phyloP scores from a whole-genome alignment of 2,329 filamentous ascomycete genomes.

The Fusarium algeriense region DNA sequence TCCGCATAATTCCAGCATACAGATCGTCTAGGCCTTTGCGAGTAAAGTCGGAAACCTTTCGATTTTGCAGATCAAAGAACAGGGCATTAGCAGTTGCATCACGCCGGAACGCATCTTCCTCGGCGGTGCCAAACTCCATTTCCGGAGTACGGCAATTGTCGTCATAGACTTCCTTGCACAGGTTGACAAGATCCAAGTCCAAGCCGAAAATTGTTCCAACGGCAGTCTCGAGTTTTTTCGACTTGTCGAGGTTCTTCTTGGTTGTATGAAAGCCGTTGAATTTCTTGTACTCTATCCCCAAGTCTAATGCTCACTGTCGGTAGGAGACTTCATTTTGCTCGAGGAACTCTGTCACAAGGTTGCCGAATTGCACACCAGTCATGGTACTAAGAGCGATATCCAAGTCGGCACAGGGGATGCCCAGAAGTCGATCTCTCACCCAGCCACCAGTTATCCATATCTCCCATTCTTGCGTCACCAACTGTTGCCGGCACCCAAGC shows the following conservation, averaged over 20 bases:
- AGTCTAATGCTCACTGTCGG: not conserved
- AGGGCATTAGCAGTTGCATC: not conserved
- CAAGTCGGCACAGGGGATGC: not conserved
- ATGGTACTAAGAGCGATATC: not conserved
- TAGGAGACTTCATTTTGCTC: not conserved
- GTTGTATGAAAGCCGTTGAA: not conserved
- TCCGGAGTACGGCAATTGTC: not conserved
- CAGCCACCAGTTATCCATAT: not conserved
- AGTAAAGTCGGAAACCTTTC: not conserved
- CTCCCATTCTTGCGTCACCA: not conserved
- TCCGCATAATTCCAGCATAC: slow-evolving; percentile 1
- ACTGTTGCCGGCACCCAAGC: not conserved
- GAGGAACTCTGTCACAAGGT: not conserved
- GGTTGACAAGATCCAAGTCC: not conserved
- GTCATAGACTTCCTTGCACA: not conserved
- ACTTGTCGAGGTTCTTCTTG: not conserved
- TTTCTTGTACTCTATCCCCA: not conserved
- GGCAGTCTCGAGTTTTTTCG: not conserved
- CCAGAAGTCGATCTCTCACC: not conserved
- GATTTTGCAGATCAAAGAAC: not conserved
- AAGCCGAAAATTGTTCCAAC: not conserved
- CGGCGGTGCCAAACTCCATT: not conserved
- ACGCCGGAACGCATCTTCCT: not conserved
- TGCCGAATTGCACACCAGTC: not conserved
- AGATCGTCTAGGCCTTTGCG: slow-evolving; percentile 2